phyloP scores from a whole-genome alignment of 2,329 filamentous ascomycete genomes.

The Ceratocystis eucalypticola region DNA sequence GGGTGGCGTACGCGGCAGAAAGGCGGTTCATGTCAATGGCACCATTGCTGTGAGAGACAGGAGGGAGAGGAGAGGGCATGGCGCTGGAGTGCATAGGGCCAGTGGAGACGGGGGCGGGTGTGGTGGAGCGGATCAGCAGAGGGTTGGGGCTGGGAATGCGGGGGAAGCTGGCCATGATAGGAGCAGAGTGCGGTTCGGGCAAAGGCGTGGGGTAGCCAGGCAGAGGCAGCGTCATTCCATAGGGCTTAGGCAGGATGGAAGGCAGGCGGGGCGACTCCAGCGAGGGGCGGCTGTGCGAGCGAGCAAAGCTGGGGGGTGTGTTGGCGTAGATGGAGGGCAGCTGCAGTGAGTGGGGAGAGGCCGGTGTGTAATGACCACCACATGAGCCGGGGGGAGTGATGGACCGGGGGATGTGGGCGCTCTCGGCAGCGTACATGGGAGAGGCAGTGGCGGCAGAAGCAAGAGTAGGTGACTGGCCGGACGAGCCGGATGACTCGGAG shows the following conservation, averaged over 20 bases:
- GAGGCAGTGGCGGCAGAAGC: constrained; percentile 34
- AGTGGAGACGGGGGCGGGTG: constrained; percentile 29
- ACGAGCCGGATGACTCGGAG: constrained; percentile 52
- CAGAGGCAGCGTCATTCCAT: constrained; percentile 34
- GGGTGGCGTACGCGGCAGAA: constrained; percentile 53
- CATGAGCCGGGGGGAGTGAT: constrained; percentile 35
- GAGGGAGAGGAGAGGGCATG: constrained; percentile 25
- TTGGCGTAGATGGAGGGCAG: constrained; percentile 37
- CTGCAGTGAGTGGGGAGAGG: constrained; percentile 31
- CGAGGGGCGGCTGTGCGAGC: constrained; percentile 9
- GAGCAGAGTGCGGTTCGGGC: constrained; percentile 34
- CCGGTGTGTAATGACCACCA: constrained; percentile 29
- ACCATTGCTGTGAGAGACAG: constrained; percentile 23
- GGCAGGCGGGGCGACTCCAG: constrained; percentile 39
- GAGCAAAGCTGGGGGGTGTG: constrained; percentile 17
- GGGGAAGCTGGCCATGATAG: constrained; percentile 20
- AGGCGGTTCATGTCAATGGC: constrained; percentile 51
- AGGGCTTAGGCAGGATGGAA: constrained; percentile 54
- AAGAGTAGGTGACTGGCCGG: constrained; percentile 39
- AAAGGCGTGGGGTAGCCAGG: constrained; percentile 30
- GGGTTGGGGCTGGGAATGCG: constrained; percentile 18
- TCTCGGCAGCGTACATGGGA: constrained; percentile 33
- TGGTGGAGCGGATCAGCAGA: constrained; percentile 30
- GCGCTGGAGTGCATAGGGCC: constrained; percentile 36
- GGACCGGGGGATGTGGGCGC: constrained; percentile 31